phyloP scores from a whole-genome alignment of 140 eudicot species.

The Flaveria floridana region DNA sequence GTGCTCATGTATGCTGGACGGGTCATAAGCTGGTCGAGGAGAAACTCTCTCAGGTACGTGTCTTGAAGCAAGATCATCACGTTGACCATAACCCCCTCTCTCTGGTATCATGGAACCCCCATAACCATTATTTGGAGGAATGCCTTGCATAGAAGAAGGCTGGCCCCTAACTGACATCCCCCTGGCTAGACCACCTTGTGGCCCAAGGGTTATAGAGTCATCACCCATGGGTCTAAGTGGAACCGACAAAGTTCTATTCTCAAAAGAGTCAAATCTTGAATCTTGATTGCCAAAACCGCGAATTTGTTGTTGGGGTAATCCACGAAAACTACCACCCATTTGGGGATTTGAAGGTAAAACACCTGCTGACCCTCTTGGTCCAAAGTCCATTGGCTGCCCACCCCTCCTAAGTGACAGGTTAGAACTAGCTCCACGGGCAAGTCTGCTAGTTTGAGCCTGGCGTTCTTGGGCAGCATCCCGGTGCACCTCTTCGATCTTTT shows the following conservation, averaged over 20 bases:
- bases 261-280: constrained; percentile 53
- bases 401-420: constrained; percentile 58
- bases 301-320: constrained; percentile 51
- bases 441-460: constrained; percentile 40
- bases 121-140: constrained; percentile 45
- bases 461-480: constrained; percentile 64
- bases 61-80: constrained; percentile 60
- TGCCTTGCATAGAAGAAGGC: constrained; percentile 36
- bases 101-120: constrained; percentile 41
- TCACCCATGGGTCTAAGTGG: constrained; percentile 60
- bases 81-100: constrained; percentile 45
- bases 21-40: constrained; percentile 48
- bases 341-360: constrained; percentile 56
- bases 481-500: constrained; percentile 65
- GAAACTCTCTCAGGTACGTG: constrained; percentile 42
- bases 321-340: constrained; percentile 53
- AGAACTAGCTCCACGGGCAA: constrained; percentile 60
- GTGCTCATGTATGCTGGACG: constrained; percentile 34
- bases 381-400: constrained; percentile 59
- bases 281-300: constrained; percentile 77
- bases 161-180: constrained; percentile 93
- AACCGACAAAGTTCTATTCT: constrained; percentile 56
- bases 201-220: constrained; percentile 80
- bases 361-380: constrained; percentile 53
- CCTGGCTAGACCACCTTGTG: constrained; percentile 94